These are phyloP conservation scores for Fusarium veterinarium DNA, from an alignment of 2,329 filamentous ascomycete genomes.

Conservation along the genomic window DNA sequence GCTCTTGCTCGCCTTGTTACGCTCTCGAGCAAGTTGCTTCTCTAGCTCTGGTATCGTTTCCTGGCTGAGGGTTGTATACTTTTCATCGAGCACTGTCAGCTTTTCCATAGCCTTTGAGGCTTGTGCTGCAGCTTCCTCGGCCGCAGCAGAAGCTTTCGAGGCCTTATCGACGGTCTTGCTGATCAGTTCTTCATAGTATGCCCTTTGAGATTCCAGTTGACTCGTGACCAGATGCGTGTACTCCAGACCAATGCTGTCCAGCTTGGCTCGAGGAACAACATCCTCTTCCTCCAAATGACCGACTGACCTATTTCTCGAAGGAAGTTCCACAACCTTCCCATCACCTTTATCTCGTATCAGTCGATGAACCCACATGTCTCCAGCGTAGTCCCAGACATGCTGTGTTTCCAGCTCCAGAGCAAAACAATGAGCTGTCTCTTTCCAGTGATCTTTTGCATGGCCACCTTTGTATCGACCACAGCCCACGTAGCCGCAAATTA, in stretches of 20 bases:
- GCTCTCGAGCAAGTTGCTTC: constrained; percentile 76
- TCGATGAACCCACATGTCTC: constrained; percentile 94
- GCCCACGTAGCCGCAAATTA: constrained; percentile 92
- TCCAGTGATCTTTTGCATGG: constrained; percentile 94
- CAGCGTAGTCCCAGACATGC: constrained; percentile 97
- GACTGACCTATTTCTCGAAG: constrained; percentile 60
- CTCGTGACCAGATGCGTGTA: constrained; percentile 94
- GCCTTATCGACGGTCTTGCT: constrained; percentile 92
- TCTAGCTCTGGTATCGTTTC: constrained; percentile 77
- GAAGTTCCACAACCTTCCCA: constrained; percentile 92
- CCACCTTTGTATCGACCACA: constrained; percentile 95
- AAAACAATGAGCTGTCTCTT: constrained; percentile 88
- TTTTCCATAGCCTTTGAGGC: constrained; percentile 62
- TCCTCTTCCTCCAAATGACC: constrained; percentile 65
- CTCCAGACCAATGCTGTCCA: constrained; percentile 86
- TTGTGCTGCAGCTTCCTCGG: constrained; percentile 68
- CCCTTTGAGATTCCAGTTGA: constrained; percentile 90
- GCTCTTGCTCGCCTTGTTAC: constrained; percentile 75
- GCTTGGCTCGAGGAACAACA: constrained; percentile 75
- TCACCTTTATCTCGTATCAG: constrained; percentile 94
- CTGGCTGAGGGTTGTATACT: constrained; percentile 58
- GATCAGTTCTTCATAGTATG: constrained; percentile 94
- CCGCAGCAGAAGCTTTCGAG: constrained; percentile 74
- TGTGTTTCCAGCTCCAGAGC: constrained; percentile 93
- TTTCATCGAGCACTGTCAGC: constrained; percentile 62